Evolutionary conservation across 1,139 yeast species (phyloP).

Genomic region (Candida tetrigidarum): DNA sequence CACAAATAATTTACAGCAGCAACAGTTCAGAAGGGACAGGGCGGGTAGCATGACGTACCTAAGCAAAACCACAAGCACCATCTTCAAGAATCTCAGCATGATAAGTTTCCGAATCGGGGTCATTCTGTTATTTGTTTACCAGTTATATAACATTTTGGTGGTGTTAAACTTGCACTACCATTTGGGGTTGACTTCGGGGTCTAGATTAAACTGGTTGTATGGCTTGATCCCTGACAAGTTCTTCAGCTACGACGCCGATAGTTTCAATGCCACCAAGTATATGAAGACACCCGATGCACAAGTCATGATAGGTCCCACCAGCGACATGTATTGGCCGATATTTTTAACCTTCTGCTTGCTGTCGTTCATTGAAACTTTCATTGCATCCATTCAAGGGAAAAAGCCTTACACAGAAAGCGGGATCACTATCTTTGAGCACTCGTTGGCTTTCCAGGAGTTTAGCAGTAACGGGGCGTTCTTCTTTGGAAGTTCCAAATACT

Average conservation of each 20-base stretch:
- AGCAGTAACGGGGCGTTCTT: slow-evolving; percentile 46
- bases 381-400: slow-evolving; percentile 60
- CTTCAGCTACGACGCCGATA: slow-evolving; percentile 40
- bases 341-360: slow-evolving; percentile 65
- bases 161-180: slow-evolving; percentile 34
- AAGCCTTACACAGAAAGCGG: slow-evolving; percentile 70
- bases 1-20: slow-evolving; percentile 41
- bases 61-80: slow-evolving; percentile 21
- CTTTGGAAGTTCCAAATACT: slow-evolving; percentile 25
- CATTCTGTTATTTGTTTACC: slow-evolving; percentile 35
- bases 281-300: slow-evolving; percentile 37
- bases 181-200: slow-evolving; percentile 25
- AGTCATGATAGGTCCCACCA: slow-evolving; percentile 53
- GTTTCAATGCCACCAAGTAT: slow-evolving; percentile 29
- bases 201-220: slow-evolving; percentile 24
- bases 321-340: slow-evolving; percentile 65
- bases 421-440: slow-evolving; percentile 72
- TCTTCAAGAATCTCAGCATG: slow-evolving; percentile 25
- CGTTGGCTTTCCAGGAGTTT: slow-evolving; percentile 73
- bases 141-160: slow-evolving; percentile 39
- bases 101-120: slow-evolving; percentile 41
- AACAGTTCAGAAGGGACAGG: slow-evolving; percentile 22
- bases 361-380: slow-evolving; percentile 72
- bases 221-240: slow-evolving; percentile 24
- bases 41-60: slow-evolving; percentile 8